A percentile compares a stretch with the other conserved stretches of the same genome.
These are phyloP conservation scores for Mucor circinelloides DNA, from an alignment of 371 early-diverging fungal species.

Conservation along the genomic window DNA sequence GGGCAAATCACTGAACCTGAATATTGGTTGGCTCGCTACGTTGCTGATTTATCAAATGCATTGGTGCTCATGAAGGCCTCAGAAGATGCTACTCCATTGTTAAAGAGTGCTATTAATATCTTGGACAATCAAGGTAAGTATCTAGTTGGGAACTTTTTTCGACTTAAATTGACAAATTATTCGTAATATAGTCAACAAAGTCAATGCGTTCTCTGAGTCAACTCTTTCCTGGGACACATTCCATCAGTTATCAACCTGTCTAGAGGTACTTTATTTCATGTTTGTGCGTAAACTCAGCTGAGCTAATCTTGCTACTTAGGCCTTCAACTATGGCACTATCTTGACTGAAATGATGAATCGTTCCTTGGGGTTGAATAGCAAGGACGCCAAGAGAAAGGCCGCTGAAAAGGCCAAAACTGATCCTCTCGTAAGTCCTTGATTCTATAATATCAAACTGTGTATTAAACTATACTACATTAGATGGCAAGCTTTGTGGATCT, in stretches of 20 bases:
- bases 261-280: slow-evolving; percentile 29
- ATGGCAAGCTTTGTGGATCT: slow-evolving; percentile 19
- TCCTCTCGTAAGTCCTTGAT: slow-evolving; percentile 29
- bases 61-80: slow-evolving; percentile 20
- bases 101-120: slow-evolving; percentile 20
- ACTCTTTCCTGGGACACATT: slow-evolving; percentile 35
- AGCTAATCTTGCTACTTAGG: slow-evolving; percentile 18
- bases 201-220: slow-evolving; percentile 16
- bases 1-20: slow-evolving; percentile 30
- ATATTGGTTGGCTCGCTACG: slow-evolving; percentile 27
- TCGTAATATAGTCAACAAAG: slow-evolving; percentile 8
- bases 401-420: slow-evolving; percentile 29
- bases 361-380: slow-evolving; percentile 39
- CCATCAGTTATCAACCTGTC: slow-evolving; percentile 29
- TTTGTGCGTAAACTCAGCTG: background rate
- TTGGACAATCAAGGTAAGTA: slow-evolving; percentile 20
- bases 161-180: background rate
- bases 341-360: slow-evolving; percentile 42
- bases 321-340: slow-evolving; percentile 42
- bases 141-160: background rate
- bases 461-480: background rate
- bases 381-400: slow-evolving; percentile 46
- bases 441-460: background rate
- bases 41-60: slow-evolving; percentile 26
- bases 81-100: slow-evolving; percentile 8